Base-by-base conservation (phyloP, 176 grass and related monocot species). In the Zoysia japonica region DNA sequence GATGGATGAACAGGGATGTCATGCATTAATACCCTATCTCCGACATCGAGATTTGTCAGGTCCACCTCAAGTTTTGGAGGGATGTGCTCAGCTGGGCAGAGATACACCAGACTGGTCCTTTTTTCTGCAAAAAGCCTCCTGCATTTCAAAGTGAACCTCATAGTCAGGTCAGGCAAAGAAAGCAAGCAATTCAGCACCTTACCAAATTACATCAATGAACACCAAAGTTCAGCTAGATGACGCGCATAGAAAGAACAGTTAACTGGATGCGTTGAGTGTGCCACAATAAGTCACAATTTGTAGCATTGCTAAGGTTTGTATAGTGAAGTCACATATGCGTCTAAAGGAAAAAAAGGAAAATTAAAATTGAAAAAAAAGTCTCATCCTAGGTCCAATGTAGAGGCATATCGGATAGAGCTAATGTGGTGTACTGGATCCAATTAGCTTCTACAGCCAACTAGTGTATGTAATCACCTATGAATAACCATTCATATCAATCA, bases 41-140 rank as follows among this genome's bases (percentile, higher is more conserved):
- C 96, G 28, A 98, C 85, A 70, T 93, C 88, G 37, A 94, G 86
- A 88, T 94, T 89, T 78, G 90, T 70, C 46, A 94, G 88, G 65
- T 95, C 92, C 85, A 98, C 88, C 81, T 93, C 96, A 78, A 98
- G 70, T 87, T 98, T 98, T 85, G 77, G 92, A 87, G 92, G 90
- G 71, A 93, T 98, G 81, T 91, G 77, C 84, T 98, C 96, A 54
- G 90, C 75, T 65, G 88, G 90, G 77, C 92, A 94, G 79, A 94
- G 84, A 72, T 91, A 92, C 61, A 64, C 79, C 52, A 93, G 71
- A 69, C 77, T 86, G 68, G 51, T 83, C 80, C 87, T 94, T 83
- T 82, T 89, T 94, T 95, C 72, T 92, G 95, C 86, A 98, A 81
- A 77, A 89, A 81, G 9, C 95, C 95, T 12, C 95, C 95, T 98